Evolutionary conservation across 495 filamentous ascomycete genomes (phyloP), one percentile per base, ranked within the genome.

Genomic region (Diplogelasinospora grovesii): DNA sequence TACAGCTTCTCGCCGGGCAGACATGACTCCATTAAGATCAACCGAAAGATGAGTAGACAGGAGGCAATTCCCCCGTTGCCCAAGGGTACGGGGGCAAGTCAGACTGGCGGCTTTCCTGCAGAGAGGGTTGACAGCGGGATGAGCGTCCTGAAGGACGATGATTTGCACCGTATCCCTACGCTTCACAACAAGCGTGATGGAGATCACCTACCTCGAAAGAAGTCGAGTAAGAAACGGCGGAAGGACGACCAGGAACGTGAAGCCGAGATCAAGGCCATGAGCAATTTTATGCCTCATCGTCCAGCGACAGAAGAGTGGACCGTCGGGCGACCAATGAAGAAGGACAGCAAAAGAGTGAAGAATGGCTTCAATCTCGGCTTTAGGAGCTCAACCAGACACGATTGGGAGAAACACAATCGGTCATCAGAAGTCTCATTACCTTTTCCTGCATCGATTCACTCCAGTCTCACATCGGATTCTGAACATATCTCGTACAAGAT

Each of bases 201-300:
- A 39, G 73, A 56, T 59, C 70, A 65, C 69, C 65, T 83, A 18
- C 60, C 78, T 25, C 75, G 79, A 22, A 78, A 82, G 33, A 84
- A 77, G 50, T 80, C 85, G 11, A 92, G 82, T 68, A 94, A 89
- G 63, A 68, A 66, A 32, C 74, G 82, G 40, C 81, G 82, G 38
- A 77, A 79, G 23, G 64, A 82, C 25, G 83, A 93, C 41, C 76
- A 78, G 54, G 70, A 77, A 38, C 74, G 89, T 13, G 88, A 93
- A 57, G 84, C 83, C 39, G 86, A 95, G 63, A 86, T 95, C 49
- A 80, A 79, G 43, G 73, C 84, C n/a, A 83, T 95, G 80, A 83
- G 81, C 28, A 78, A 78, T 21, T 75, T 86, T 16, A 55, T 79
- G 31, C 81, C 82, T 26, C 70, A 72, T 19, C 79, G 82, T 27